Conservation (phyloP, 2,329 filamentous ascomycete species). For the Neonectria hederae region DNA sequence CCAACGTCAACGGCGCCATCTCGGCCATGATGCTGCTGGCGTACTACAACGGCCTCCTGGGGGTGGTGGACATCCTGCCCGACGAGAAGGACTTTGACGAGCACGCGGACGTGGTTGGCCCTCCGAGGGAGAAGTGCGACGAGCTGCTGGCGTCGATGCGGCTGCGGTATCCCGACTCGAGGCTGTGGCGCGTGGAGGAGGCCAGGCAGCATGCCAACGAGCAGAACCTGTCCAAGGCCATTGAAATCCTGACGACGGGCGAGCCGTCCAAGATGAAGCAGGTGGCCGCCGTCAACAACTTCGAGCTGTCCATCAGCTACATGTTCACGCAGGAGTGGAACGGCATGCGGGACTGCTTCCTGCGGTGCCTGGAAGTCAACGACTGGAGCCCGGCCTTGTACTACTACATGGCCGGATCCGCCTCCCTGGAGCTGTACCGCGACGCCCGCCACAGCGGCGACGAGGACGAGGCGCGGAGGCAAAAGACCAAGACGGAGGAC, state of each 20-base stretch:
- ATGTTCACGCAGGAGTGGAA: slow-evolving; percentile 84
- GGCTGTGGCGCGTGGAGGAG: slow-evolving; percentile 90
- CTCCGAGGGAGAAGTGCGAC: slow-evolving; percentile 74
- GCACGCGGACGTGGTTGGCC: slow-evolving; percentile 71
- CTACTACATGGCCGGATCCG: slow-evolving; percentile 84
- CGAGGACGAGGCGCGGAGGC: slow-evolving; percentile 59
- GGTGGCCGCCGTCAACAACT: slow-evolving; percentile 83
- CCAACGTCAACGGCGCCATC: slow-evolving; percentile 93
- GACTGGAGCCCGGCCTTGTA: slow-evolving; percentile 93
- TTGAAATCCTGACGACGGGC: slow-evolving; percentile 70
- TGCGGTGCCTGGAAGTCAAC: slow-evolving; percentile 80
- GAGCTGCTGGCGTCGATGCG: slow-evolving; percentile 79
- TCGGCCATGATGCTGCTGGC: slow-evolving; percentile 81
- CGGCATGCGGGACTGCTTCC: slow-evolving; percentile 77
- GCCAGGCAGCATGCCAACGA: slow-evolving; percentile 78
- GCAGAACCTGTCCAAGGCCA: slow-evolving; percentile 71
- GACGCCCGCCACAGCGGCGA: slow-evolving; percentile 54
- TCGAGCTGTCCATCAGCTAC: slow-evolving; percentile 81
- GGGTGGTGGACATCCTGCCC: slow-evolving; percentile 87
- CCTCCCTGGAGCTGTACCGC: slow-evolving; percentile 85
- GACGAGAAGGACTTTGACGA: slow-evolving; percentile 61
- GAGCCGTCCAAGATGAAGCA: slow-evolving; percentile 82
- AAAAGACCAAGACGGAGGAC: slow-evolving; percentile 73
- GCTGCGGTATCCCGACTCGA: slow-evolving; percentile 78
- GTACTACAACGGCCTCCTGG: slow-evolving; percentile 89